A percentile compares a stretch with the other conserved stretches of the same genome.
phyloP scores from a whole-genome alignment of 768 basidiomycete genomes.

The Hydnum rufescens region DNA sequence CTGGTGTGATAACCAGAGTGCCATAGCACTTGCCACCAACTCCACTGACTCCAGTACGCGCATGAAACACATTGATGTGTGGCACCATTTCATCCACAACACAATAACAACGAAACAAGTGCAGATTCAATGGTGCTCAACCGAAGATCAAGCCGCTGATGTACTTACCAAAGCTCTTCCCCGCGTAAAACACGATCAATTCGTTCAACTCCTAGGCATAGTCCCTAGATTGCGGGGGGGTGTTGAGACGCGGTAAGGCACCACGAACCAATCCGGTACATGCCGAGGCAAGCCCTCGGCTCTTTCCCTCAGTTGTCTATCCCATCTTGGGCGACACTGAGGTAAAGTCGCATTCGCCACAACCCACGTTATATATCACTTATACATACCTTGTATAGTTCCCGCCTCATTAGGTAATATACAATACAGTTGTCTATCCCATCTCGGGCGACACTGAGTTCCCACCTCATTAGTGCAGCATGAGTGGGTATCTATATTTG shows the following conservation, averaged over 20 bases:
- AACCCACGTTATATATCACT: too few relatives aligned
- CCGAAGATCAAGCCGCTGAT: slow-evolving; percentile 12
- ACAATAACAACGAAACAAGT: slow-evolving; percentile 10
- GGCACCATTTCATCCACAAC: slow-evolving; percentile 15
- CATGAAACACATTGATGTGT: slow-evolving; percentile 17
- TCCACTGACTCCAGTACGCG: slow-evolving; percentile 12
- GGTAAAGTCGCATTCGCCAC: too few relatives aligned
- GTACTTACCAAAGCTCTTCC: slow-evolving; percentile 10
- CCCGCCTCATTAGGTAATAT: too few relatives aligned
- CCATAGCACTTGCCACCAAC: slow-evolving; percentile 11
- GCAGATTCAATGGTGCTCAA: slow-evolving; percentile 12
- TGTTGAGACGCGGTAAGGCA: not conserved
- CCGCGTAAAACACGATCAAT: slow-evolving; percentile 1
- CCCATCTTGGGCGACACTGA: too few relatives aligned
- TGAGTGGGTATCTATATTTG: too few relatives aligned
- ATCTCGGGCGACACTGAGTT: too few relatives aligned
- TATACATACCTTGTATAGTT: too few relatives aligned
- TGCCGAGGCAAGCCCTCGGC: too few relatives aligned
- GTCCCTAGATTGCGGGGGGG: slow-evolving; percentile 3
- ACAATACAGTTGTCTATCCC: too few relatives aligned
- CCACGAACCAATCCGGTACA: too few relatives aligned
- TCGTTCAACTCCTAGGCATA: slow-evolving; percentile 1
- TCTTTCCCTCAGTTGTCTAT: too few relatives aligned
- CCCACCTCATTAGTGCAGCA: too few relatives aligned
- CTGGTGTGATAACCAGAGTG: slow-evolving; percentile 14